A percentile compares a stretch with the other conserved stretches of the same genome.
These are phyloP conservation scores for Fusarium sp. DNA, from an alignment of 2,329 filamentous ascomycete genomes.

Conservation along the genomic window DNA sequence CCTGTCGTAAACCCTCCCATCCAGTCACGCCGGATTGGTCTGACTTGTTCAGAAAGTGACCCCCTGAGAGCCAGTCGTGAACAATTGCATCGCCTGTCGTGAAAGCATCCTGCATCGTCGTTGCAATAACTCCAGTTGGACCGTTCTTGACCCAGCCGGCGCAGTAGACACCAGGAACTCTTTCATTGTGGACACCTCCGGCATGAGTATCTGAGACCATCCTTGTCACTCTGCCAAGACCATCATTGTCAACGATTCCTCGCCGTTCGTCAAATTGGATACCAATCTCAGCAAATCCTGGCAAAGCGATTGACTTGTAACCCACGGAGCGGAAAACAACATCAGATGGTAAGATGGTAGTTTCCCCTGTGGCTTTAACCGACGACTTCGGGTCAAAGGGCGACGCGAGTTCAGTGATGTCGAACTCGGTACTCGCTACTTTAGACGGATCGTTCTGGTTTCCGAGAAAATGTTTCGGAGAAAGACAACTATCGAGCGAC, in stretches of 20 bases:
- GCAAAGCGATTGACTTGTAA: slow-evolving; percentile 84
- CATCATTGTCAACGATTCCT: slow-evolving; percentile 87
- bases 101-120: slow-evolving; percentile 96
- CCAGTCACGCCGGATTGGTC: slow-evolving; percentile 57
- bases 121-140: slow-evolving; percentile 94
- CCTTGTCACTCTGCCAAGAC: slow-evolving; percentile 74
- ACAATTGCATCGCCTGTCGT: slow-evolving; percentile 85
- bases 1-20: slow-evolving; percentile 80
- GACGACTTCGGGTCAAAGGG: slow-evolving; percentile 65
- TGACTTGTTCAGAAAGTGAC: slow-evolving; percentile 53
- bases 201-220: slow-evolving; percentile 47
- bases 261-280: slow-evolving; percentile 80
- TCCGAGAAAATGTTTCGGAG: slow-evolving; percentile 75
- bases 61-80: slow-evolving; percentile 73
- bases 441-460: slow-evolving; percentile 56
- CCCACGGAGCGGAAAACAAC: slow-evolving; percentile 94
- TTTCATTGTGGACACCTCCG: slow-evolving; percentile 54
- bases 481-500: slow-evolving; percentile 88
- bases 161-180: slow-evolving; percentile 81
- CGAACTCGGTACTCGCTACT: slow-evolving; percentile 76
- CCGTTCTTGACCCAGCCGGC: slow-evolving; percentile 97
- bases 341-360: slow-evolving; percentile 69
- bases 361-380: slow-evolving; percentile 62
- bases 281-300: slow-evolving; percentile 77
- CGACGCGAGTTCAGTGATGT: slow-evolving; percentile 67